Conservation (phyloP, 140 eudicot species). For the Erigeron philadelphicus region DNA sequence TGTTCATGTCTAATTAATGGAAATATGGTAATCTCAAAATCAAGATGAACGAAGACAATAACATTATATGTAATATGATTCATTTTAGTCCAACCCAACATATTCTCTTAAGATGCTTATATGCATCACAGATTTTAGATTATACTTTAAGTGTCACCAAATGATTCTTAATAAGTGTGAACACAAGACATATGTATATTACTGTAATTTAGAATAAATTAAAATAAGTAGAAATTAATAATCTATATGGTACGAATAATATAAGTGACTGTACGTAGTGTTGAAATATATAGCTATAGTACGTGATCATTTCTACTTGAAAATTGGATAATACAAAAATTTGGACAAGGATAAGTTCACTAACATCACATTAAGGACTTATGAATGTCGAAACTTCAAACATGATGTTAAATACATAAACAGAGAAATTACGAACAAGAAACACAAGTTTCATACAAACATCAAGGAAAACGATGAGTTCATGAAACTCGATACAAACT, state of each 20-base stretch:
- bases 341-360: background rate
- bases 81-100: background rate
- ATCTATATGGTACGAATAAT: too few relatives aligned
- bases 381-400: slow-evolving; percentile 6
- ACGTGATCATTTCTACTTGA: background rate
- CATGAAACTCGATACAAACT: slow-evolving; percentile 20
- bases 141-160: slow-evolving; percentile 5
- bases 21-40: background rate
- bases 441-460: slow-evolving; percentile 28
- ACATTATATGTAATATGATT: background rate
- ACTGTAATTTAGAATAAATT: background rate
- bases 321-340: background rate
- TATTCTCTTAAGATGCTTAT: slow-evolving; percentile 15
- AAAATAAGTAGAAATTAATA: background rate
- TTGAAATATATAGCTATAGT: background rate
- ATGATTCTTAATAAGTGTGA: slow-evolving; percentile 10
- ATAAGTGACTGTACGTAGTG: background rate
- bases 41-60: slow-evolving; percentile 14
- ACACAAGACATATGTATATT: background rate
- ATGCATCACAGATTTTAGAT: slow-evolving; percentile 5
- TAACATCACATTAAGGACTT: background rate
- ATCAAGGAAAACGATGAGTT: slow-evolving; percentile 26
- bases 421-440: slow-evolving; percentile 5
- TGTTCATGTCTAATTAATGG: background rate
- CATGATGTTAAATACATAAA: background rate